Evolutionary conservation across 2,329 filamentous ascomycete species (phyloP).

Genomic region (Claviceps digitariae): DNA sequence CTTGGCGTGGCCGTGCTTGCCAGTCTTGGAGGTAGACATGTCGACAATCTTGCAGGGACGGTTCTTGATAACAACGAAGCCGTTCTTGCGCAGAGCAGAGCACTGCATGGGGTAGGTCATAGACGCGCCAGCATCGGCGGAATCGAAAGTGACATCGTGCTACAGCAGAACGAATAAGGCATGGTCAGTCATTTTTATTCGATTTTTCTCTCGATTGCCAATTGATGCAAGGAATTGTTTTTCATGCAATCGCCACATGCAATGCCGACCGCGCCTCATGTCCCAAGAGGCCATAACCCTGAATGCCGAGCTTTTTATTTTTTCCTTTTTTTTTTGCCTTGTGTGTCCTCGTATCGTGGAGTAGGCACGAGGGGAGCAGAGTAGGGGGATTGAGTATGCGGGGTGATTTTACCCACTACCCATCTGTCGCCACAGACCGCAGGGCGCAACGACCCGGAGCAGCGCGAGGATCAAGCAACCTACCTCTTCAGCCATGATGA

Average conservation of each 20-base stretch:
- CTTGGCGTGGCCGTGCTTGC: slow-evolving; percentile 99
- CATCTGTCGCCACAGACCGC: slow-evolving; percentile 13
- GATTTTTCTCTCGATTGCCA: background rate
- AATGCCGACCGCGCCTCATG: background rate
- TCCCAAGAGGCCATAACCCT: background rate
- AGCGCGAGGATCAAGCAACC: slow-evolving; percentile 16
- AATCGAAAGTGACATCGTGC: slow-evolving; percentile 70
- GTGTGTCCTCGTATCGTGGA: slow-evolving; percentile 16
- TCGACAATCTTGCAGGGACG: slow-evolving; percentile 99
- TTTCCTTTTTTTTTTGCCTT: slow-evolving; percentile 6
- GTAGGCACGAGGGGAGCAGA: slow-evolving; percentile 17
- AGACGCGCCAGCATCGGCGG: slow-evolving; percentile 92
- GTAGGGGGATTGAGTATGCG: too few relatives aligned
- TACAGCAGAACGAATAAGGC: slow-evolving; percentile 17
- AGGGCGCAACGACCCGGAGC: slow-evolving; percentile 10
- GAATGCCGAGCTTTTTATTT: background rate
- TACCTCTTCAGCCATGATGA: slow-evolving; percentile 49
- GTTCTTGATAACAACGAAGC: slow-evolving; percentile 94
- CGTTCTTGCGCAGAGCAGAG: slow-evolving; percentile 99
- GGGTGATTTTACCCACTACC: slow-evolving; percentile 27
- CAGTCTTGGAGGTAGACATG: slow-evolving; percentile 99
- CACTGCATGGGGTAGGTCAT: slow-evolving; percentile 96
- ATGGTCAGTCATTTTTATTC: slow-evolving; percentile 7
- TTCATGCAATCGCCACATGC: background rate
- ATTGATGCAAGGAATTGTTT: background rate